These are phyloP conservation scores for Penicillium sp. DNA, from an alignment of 2,329 filamentous ascomycete genomes.

Conservation along the genomic window DNA sequence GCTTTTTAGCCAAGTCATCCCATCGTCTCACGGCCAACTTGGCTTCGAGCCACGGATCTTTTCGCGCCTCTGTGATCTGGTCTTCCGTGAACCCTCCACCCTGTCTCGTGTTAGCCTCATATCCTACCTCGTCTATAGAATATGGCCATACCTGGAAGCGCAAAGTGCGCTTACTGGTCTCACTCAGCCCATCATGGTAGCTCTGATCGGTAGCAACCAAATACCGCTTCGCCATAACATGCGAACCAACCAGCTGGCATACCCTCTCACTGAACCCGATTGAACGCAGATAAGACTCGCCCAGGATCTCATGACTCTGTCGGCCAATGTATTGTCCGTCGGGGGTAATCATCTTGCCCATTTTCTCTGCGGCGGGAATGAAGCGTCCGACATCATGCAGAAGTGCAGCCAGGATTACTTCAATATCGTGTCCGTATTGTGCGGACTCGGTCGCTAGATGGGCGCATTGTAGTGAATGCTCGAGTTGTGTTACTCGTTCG, in stretches of 20 bases:
- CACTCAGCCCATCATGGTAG: conserved; percentile 29
- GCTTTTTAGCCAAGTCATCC: conserved; percentile 29
- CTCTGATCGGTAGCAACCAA: conserved; percentile 26
- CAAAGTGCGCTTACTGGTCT: conserved; percentile 30
- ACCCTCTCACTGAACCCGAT: conserved; percentile 31
- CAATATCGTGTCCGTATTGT: conserved; percentile 22
- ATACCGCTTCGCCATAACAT: conserved; percentile 34
- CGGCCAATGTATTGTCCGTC: conserved; percentile 28
- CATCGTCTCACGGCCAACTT: conserved; percentile 29
- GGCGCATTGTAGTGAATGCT: conserved; percentile 32
- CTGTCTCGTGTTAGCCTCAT: conserved; percentile 3
- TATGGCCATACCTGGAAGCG: conserved; percentile 24
- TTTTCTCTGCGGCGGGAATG: conserved; percentile 28
- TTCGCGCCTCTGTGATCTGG: conserved; percentile 22
- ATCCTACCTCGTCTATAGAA: not conserved
- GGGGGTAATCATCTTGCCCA: conserved; percentile 24
- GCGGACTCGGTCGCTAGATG: conserved; percentile 22
- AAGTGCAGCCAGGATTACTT: conserved; percentile 30
- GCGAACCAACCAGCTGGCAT: conserved; percentile 29
- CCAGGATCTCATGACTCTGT: conserved; percentile 29
- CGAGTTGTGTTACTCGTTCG: conserved; percentile 29
- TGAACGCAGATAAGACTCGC: conserved; percentile 28
- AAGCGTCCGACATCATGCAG: conserved; percentile 34
- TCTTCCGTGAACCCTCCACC: conserved; percentile 24
- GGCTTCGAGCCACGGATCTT: conserved; percentile 26